Base-by-base conservation (phyloP, 1,139 yeast genomes). In the Kodamaea plutei region DNA sequence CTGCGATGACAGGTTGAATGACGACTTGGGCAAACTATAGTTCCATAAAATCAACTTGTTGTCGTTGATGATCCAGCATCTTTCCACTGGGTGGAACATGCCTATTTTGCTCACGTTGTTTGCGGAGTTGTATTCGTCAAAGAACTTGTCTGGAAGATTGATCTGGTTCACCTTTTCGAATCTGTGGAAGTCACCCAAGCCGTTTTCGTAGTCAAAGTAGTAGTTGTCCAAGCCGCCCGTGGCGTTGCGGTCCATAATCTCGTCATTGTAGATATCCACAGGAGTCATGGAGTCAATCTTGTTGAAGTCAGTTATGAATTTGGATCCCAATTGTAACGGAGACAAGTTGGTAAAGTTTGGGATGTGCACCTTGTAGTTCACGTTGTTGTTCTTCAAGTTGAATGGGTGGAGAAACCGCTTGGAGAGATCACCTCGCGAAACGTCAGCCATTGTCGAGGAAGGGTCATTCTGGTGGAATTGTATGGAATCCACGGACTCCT, bases 41-140 rank as follows among this genome's bases (percentile, higher is more conserved):
- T 83, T 80, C 98, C 98, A 91, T 22, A 93, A 69, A 23, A 84
- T 75, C 47, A 93, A 66, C 47, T 82, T 79, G 49, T 83, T 83
- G 54, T 88, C 97, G 23, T 82, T 78, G 2, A 85, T 78, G 28
- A 89, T 73, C 97, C 97, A 91, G 6, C 91, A 79, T 39, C 96
- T 74, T 39, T 79, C 77, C 24, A 91, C 73, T 37, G 83, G 89
- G 0, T 91, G 76, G 44, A 91, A 81, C 29, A 89, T 61, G 6
- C 98, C 98, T 76, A 85, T 80, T 39, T 80, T 80, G 19, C 89
- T 77, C 28, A 67, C 71, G 36, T 78, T 72, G 47, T 81, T 80
- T 9, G 88, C 74, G 30, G 77, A 72, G 45, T 76, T 79, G 50
- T 82, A 77, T 45, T 84, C 89, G 39, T 81, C 85, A 44, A 84